phyloP scores from a whole-genome alignment of 2,329 filamentous ascomycete genomes.

The Fusarium sterilihyphosum region DNA sequence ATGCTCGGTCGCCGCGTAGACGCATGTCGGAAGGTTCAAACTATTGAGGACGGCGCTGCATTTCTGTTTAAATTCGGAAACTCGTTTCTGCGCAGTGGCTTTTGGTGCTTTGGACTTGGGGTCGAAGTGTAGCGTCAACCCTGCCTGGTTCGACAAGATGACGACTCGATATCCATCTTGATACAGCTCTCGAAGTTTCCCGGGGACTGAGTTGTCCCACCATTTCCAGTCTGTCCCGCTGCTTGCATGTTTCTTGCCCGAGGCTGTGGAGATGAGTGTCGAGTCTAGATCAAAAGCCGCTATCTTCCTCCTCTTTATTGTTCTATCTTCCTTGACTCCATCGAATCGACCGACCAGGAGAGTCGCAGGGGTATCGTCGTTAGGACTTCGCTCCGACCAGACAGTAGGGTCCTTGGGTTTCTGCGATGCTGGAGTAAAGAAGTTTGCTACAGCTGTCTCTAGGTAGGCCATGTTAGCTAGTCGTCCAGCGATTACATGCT shows the following conservation, averaged over 20 bases:
- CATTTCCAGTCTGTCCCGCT: conserved; percentile 89
- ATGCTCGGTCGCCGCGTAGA: conserved; percentile 88
- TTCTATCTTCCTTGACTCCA: conserved; percentile 53
- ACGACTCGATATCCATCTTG: conserved; percentile 78
- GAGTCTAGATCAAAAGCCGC: conserved; percentile 85
- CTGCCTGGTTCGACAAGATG: conserved; percentile 90
- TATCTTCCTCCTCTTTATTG: conserved; percentile 62
- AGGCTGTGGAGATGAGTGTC: conserved; percentile 82
- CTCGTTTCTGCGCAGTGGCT: conserved; percentile 67
- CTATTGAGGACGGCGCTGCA: conserved; percentile 73
- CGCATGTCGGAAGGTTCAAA: conserved; percentile 77
- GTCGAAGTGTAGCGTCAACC: conserved; percentile 77
- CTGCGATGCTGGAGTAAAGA: conserved; percentile 88
- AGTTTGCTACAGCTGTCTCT: conserved; percentile 79
- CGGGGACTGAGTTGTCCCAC: conserved; percentile 82
- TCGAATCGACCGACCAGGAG: conserved; percentile 81
- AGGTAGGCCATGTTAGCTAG: conserved; percentile 26
- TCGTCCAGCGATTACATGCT: neutral
- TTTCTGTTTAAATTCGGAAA: conserved; percentile 86
- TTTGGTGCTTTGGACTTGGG: conserved; percentile 73
- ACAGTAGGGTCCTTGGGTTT: conserved; percentile 80
- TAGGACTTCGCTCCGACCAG: conserved; percentile 74
- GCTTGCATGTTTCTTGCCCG: conserved; percentile 80
- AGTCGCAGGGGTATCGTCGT: conserved; percentile 61
- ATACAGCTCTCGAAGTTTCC: conserved; percentile 72